Base-by-base conservation (phyloP, 768 basidiomycete species). In the Chalciporus piperatus region DNA sequence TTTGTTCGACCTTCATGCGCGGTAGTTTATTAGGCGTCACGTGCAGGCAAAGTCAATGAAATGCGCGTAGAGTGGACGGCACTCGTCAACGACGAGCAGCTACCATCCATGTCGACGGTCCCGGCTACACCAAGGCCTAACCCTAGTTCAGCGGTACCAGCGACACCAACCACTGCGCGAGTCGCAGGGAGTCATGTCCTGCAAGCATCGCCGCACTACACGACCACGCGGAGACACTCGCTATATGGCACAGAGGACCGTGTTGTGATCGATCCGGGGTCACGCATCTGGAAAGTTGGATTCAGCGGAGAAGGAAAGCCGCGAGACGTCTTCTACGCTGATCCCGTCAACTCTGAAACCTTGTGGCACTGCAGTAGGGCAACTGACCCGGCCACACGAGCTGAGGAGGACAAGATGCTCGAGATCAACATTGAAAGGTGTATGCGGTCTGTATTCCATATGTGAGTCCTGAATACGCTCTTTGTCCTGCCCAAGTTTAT, bases 221-320 rank as follows among this genome's bases (percentile, higher is more conserved):
- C 84, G 11, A 92, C 90, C 10, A 89, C 89, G 1, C 77, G 92
- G 41, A 77, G 93, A 48, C 96, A 98, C 66, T 96, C 94, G 1
- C 73, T 98, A 8, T 99, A 99, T 71, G 97, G 97, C 23, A 92
- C 90, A 7, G 97, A 99, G 65, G 97, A 98, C 70, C 80, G 96
- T 41, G 82, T 98, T 38, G 82, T 99, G 50, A 88, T 99, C 57
- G 97, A 99, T 68, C 87, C 94, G 20, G 97, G 97, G 17, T 93
- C 91, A 41, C 78, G 87, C 47, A 80, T 94, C 54, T 98, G 96
- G 95, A 97, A 95, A 72, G 91, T 95, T 11, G 97, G 97, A 2
- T 98, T 98, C 74, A 95, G 93, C 62, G 96, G 96, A 13, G 97
- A 99, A 73, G 85, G 93, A 4, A 79, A 84, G 52, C 94, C 97